phyloP scores from a whole-genome alignment of 2,329 filamentous ascomycete species.

The Stemphylium vesicarium region DNA sequence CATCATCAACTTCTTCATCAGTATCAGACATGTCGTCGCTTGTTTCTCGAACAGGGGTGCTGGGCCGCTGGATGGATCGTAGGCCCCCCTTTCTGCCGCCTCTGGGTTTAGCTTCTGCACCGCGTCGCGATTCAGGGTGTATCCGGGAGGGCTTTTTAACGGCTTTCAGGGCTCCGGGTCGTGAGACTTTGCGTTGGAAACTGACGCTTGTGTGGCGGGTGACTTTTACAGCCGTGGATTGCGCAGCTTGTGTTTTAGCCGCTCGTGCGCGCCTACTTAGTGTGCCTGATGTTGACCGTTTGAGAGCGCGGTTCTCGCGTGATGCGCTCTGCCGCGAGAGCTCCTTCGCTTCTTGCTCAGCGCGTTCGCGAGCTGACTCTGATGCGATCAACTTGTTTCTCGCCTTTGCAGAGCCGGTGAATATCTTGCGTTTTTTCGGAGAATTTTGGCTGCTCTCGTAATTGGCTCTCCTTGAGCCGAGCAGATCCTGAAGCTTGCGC shows the following conservation, averaged over 20 bases:
- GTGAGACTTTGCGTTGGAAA: conserved; percentile 29
- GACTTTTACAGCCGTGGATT: conserved; percentile 21
- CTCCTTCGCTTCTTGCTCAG: conserved; percentile 35
- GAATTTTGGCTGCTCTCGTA: conserved; percentile 35
- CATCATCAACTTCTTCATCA: conserved; percentile 26
- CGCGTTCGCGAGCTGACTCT: conserved; percentile 31
- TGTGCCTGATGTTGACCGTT: conserved; percentile 27
- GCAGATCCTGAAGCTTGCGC: conserved; percentile 43
- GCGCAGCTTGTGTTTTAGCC: conserved; percentile 12
- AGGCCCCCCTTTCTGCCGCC: conserved; percentile 18
- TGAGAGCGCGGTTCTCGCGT: conserved; percentile 41
- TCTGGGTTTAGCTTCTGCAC: conserved; percentile 11
- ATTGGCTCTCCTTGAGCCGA: conserved; percentile 26
- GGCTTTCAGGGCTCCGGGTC: conserved; percentile 32
- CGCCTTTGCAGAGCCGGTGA: conserved; percentile 29
- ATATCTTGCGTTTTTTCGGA: conserved; percentile 41
- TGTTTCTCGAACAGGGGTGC: conserved; percentile 22
- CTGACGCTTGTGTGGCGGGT: conserved; percentile 33
- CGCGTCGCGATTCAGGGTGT: conserved; percentile 12
- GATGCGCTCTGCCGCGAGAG: conserved; percentile 40
- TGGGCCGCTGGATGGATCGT: conserved; percentile 21
- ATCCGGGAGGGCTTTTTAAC: conserved; percentile 25
- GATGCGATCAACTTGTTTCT: conserved; percentile 31
- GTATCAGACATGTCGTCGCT: conserved; percentile 15
- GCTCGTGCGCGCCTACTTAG: conserved; percentile 19